phyloP scores from a whole-genome alignment of 805 yeast genomes.

The Candida ascalaphidarum region DNA sequence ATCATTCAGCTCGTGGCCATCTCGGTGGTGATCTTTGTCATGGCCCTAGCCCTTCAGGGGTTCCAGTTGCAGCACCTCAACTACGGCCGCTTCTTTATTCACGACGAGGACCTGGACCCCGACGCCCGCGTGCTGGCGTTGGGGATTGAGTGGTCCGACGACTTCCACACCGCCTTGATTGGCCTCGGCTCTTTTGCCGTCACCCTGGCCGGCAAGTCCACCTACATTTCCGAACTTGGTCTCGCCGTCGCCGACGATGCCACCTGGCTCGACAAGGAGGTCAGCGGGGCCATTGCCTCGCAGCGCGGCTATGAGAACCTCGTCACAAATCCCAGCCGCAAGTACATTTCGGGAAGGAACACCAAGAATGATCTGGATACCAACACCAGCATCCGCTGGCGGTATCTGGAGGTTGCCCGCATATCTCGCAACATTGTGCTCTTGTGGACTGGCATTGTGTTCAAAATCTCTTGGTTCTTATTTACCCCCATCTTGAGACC shows the following conservation, averaged over 20 bases:
- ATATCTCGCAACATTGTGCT: no score
- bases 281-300: constrained; percentile 3
- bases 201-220: constrained; percentile 58
- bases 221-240: constrained; percentile 54
- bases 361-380: not conserved
- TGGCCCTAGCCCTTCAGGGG: constrained; percentile 56
- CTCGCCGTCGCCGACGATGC: constrained; percentile 36
- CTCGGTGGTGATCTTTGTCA: constrained; percentile 44
- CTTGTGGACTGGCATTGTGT: no score
- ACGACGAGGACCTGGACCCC: constrained; percentile 14
- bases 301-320: constrained; percentile 28
- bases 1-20: constrained; percentile 40
- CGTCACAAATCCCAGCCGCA: constrained; percentile 17
- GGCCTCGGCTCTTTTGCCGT: constrained; percentile 56
- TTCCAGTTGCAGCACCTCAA: constrained; percentile 23
- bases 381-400: no score
- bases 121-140: constrained; percentile 14
- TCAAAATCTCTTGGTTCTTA: no score
- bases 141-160: constrained; percentile 43
- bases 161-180: constrained; percentile 55
- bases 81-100: constrained; percentile 21
- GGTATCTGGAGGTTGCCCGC: no score
- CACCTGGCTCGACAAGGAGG: constrained; percentile 47
- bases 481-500: no score
- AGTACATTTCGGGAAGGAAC: constrained; percentile 11